Evolutionary conservation across 257 asterid species (phyloP), one percentile per base, ranked within the genome.

Genomic region (Forsythia suspensa): DNA sequence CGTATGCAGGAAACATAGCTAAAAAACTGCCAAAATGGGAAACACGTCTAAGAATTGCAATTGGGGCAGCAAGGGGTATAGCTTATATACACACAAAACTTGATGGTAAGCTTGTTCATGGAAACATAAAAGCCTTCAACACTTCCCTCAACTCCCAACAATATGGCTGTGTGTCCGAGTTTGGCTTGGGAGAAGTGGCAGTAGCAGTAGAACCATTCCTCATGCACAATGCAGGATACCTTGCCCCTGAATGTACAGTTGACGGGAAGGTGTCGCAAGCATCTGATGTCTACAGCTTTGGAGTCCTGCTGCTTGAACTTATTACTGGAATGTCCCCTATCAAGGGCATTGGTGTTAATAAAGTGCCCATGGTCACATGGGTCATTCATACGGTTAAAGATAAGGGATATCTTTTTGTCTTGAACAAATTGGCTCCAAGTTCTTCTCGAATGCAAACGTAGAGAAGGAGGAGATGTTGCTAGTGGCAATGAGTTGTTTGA

Each of bases 381-480:
- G 77, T 51, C 15, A 12, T 4, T 6, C 48, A 4, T 3, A 39
- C 48, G 66, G 77, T 44, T n/a, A 29, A 34, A 8, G 77, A 52
- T 5, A 43, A 24, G 61, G 48, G 42, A 7, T 29, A 29, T 29
- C 44, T 61, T 0, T 68, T 48, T 15, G 77, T 74, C 68, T 74
- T 74, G 4, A 16, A 51, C 13, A n/a, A 29, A 6, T 57, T 20
- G 77, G 44, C 55, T 29, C 55, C 48, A 43, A 6, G 43, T 57
- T 48, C 20, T 34, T 42, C 70, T 9, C 1, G 34, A 74, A 34
- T 38, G 37, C 29, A 5, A 68, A 46, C 68, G 36, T 24, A 8
- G 70, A 52, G 70, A 74, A 51, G 77, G 70, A 29, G 66, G 65
- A 74, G 70, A 74, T 74, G 70, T 59, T 74, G 43, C 77, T 10